Conservation (phyloP, 495 filamentous ascomycete genomes). For the Cryomyces antarcticus region DNA sequence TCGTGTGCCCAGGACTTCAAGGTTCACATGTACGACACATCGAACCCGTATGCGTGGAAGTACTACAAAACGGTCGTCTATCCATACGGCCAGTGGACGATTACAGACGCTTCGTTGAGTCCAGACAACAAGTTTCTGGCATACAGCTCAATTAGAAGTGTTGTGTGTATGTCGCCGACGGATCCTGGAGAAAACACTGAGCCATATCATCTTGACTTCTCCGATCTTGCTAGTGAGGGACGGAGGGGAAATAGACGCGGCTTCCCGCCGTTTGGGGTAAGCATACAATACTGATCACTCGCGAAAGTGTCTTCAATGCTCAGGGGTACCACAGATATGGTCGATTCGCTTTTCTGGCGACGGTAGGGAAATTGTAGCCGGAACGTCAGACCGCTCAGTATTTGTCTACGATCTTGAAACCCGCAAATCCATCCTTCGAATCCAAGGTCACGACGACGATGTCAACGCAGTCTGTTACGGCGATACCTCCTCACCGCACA, state of each 20-base stretch:
- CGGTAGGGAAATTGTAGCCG: conserved; percentile 76
- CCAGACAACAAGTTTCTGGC: conserved; percentile 84
- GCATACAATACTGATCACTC: conserved; percentile 7
- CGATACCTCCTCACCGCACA: conserved; percentile 73
- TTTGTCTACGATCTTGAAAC: conserved; percentile 89
- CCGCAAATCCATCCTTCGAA: conserved; percentile 46
- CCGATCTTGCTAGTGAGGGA: conserved; percentile 24
- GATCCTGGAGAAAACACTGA: conserved; percentile 63
- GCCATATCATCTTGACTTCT: conserved; percentile 55
- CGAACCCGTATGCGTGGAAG: conserved; percentile 84
- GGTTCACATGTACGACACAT: conserved; percentile 94
- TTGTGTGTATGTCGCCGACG: conserved; percentile 70
- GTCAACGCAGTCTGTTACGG: conserved; percentile 97
- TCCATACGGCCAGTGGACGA: conserved; percentile 78
- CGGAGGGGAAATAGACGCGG: conserved; percentile 20
- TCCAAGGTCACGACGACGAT: conserved; percentile 64
- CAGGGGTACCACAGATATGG: conserved; percentile 35
- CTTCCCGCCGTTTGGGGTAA: conserved; percentile 26
- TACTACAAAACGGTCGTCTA: conserved; percentile 87
- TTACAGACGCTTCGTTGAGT: conserved; percentile 81
- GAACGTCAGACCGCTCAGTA: conserved; percentile 57
- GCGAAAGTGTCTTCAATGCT: neutral
- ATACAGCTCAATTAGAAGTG: conserved; percentile 65
- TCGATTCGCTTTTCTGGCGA: conserved; percentile 87
- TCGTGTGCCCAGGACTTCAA: conserved; percentile 82